Percentiles rank a stretch among this genome's conserved stretches.
Evolutionary conservation across 2,329 filamentous ascomycete genomes (phyloP).

Genomic region (Colletotrichum phormii): DNA sequence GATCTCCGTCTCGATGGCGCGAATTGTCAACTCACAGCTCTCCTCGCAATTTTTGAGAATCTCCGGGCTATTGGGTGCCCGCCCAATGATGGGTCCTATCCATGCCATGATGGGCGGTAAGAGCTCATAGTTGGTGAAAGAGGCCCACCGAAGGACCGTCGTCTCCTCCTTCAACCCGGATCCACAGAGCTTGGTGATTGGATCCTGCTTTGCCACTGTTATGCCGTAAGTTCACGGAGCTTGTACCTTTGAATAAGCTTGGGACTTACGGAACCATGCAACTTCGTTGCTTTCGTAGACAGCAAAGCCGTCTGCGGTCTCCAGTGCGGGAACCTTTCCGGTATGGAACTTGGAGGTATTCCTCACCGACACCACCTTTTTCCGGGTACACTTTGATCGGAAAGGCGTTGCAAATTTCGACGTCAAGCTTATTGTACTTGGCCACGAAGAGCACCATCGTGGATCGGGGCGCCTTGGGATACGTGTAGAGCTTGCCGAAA

Average conservation of each 20-base stretch:
- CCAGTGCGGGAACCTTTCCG: conserved; percentile 2
- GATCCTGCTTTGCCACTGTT: conserved; percentile 14
- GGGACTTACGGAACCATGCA: neutral
- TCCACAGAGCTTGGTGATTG: conserved; percentile 2
- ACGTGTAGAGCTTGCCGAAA: conserved; percentile 19
- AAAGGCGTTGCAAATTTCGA: conserved; percentile 15
- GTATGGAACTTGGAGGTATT: conserved; percentile 17
- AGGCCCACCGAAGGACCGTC: conserved; percentile 2
- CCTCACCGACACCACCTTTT: conserved; percentile 13
- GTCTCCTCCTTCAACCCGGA: conserved; percentile 4
- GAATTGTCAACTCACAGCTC: conserved; percentile 6
- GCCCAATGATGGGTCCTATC: conserved; percentile 1
- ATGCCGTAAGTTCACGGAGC: neutral
- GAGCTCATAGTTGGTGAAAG: conserved; percentile 16
- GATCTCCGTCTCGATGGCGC: conserved; percentile 13
- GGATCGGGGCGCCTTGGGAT: conserved; percentile 2
- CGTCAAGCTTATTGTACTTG: conserved; percentile 3
- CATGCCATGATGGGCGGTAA: conserved; percentile 12
- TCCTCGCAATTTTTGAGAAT: conserved; percentile 2
- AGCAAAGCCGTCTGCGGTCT: neutral
- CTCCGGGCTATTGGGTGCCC: neutral
- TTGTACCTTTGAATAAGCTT: rapidly evolving
- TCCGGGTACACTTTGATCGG: conserved; percentile 15
- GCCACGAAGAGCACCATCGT: conserved; percentile 12
- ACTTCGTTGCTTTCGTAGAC: conserved; percentile 10